phyloP scores from a whole-genome alignment of 768 basidiomycete species.

The Phylloporus arenicola region DNA sequence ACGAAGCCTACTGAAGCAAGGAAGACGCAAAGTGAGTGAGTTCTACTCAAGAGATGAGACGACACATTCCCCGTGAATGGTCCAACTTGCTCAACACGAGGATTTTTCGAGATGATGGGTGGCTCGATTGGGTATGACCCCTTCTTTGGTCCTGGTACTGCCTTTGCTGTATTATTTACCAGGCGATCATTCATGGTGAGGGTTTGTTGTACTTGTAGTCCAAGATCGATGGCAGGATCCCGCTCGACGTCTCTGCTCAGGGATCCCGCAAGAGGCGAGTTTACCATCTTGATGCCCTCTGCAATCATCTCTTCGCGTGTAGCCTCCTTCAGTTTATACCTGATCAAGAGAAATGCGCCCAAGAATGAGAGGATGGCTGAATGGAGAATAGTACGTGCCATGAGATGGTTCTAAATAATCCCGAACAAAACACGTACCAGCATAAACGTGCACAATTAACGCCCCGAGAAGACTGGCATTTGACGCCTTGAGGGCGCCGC shows the following conservation, averaged over 20 bases:
- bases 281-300: slow-evolving; percentile 24
- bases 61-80: slow-evolving; percentile 38
- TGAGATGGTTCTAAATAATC: slow-evolving; percentile 1
- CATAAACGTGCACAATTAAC: slow-evolving; percentile 49
- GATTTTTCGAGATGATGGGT: slow-evolving; percentile 39
- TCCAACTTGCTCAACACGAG: slow-evolving; percentile 49
- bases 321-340: slow-evolving; percentile 52
- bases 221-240: slow-evolving; percentile 1
- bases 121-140: slow-evolving; percentile 16
- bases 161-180: neutral
- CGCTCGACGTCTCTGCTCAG: slow-evolving; percentile 11
- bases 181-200: neutral
- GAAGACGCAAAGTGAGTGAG: slow-evolving; percentile 45
- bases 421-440: slow-evolving; percentile 33
- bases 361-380: slow-evolving; percentile 45
- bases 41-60: slow-evolving; percentile 42
- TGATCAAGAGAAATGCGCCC: slow-evolving; percentile 50
- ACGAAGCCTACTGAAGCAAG: slow-evolving; percentile 45
- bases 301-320: slow-evolving; percentile 41
- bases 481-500: slow-evolving; percentile 26
- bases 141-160: neutral
- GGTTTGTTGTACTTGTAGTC: neutral
- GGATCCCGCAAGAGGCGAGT: slow-evolving; percentile 18
- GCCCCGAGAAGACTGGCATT: slow-evolving; percentile 48
- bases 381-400: neutral